Evolutionary conservation across 495 filamentous ascomycete species (phyloP).

Genomic region (Diplogelasinospora grovesii): DNA sequence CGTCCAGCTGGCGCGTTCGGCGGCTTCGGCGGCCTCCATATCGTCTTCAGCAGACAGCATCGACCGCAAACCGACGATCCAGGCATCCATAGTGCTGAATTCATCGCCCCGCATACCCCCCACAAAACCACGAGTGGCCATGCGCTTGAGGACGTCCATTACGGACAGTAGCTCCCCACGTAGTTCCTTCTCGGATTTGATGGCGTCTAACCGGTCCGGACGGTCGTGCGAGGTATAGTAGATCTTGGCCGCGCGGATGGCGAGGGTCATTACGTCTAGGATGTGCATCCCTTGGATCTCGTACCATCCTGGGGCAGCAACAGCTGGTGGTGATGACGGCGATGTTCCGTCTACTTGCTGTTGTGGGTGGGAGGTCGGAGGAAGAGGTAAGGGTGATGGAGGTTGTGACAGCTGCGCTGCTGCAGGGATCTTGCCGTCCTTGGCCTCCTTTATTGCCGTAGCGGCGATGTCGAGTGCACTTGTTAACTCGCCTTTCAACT

Average conservation of each 20-base stretch:
- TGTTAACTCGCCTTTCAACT: conserved; percentile 68
- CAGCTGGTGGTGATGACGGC: conserved; percentile 7
- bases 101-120: conserved; percentile 74
- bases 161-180: conserved; percentile 73
- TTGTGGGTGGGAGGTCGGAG: neutral
- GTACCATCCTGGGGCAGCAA: conserved; percentile 54
- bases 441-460: conserved; percentile 52
- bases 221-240: conserved; percentile 88
- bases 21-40: conserved; percentile 64
- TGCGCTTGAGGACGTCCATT: conserved; percentile 82
- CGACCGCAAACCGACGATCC: conserved; percentile 68
- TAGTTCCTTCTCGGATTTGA: conserved; percentile 77
- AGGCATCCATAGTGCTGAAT: conserved; percentile 58
- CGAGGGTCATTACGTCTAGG: conserved; percentile 84
- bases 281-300: conserved; percentile 89
- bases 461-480: conserved; percentile 58
- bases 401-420: no score
- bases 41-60: conserved; percentile 69
- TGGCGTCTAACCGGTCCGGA: conserved; percentile 72
- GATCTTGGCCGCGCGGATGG: conserved; percentile 87
- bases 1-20: conserved; percentile 64
- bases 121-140: conserved; percentile 83
- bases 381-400: neutral
- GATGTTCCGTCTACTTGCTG: conserved; percentile 7
- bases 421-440: conserved; percentile 21